Evolutionary conservation across 192 early-diverging fungal species (phyloP), one percentile per base, ranked within the genome.

Genomic region (Coemansia sp.): DNA sequence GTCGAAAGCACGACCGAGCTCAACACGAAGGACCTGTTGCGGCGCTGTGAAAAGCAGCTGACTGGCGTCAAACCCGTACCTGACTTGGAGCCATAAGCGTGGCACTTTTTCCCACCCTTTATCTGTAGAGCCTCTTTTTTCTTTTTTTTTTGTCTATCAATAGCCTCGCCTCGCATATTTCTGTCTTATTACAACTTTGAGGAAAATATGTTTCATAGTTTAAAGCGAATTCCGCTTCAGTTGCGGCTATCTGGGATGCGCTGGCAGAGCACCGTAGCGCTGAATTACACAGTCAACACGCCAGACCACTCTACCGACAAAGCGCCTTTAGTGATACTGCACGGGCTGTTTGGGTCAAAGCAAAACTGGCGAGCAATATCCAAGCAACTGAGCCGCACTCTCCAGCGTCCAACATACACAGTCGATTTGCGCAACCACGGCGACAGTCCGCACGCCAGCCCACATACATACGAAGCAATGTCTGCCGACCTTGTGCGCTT

Each of bases 391-490:
- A 66, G 88, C 5, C 73, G 78, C 28, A 73, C 84, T 5, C 80
- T 95, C 3, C 72, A 70, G 23, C 85, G 89, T 2, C 69, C 83
- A 46, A 87, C 94, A 2, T 86, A 87, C 56, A 83, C 90, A 1
- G 62, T 95, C 26, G 96, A 98, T 74, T 81, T 95, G 59, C 85
- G 96, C 21, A 98, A 98, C 78, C 96, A 98, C 66, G 96, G 96
- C 22, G 91, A 93, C 26, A 94, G 92, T 62, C 87, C 85, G 6
- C 94, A 95, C 63, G 57, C 59, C 21, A 21, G 59, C 0, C 73
- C 75, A 1, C 90, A 93, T 66, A 87, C 81, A 28, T 94, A 91
- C 66, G 60, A 75, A n/a, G 65, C 86, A 4, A 97, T 98, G 94
- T 75, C 91, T 2, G 65, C 64, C 5, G 96, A 98, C 59, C 72